Percentiles rank a stretch among this genome's conserved stretches.
These are phyloP conservation scores for Amanita muscaria DNA, from an alignment of 768 basidiomycete species.

Conservation along the genomic window DNA sequence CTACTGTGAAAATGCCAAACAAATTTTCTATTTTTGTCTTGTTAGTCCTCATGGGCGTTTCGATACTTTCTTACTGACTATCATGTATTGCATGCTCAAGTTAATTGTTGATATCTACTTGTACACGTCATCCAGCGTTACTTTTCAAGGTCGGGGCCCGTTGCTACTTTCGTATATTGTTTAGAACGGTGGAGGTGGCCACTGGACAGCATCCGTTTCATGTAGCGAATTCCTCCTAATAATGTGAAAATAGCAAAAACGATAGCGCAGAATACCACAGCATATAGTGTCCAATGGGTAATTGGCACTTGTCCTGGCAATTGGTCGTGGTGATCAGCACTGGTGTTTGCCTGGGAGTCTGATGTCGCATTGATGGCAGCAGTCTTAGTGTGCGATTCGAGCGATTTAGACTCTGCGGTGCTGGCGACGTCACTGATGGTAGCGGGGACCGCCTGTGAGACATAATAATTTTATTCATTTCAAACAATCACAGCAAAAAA, in stretches of 20 bases:
- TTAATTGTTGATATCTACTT: background rate
- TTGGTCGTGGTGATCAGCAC: no score
- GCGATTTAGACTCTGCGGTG: background rate
- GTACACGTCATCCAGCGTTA: background rate
- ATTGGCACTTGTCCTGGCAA: no score
- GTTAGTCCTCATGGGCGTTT: background rate
- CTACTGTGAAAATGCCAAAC: background rate
- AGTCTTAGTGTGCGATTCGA: no score
- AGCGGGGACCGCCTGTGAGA: slow-evolving; percentile 32
- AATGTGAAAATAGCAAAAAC: slow-evolving; percentile 37
- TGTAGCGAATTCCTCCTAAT: slow-evolving; percentile 43
- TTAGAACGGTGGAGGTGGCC: slow-evolving; percentile 9
- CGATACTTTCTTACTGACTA: background rate
- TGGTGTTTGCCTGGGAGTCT: no score
- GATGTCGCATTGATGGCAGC: no score
- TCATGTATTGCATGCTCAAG: background rate
- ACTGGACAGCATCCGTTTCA: slow-evolving; percentile 32
- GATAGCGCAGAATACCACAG: slow-evolving; percentile 27
- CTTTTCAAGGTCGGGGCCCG: background rate
- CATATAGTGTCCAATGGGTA: no score
- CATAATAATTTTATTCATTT: slow-evolving; percentile 49
- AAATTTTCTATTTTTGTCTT: background rate
- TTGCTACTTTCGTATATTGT: background rate
- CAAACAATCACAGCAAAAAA: slow-evolving; percentile 27
- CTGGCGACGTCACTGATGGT: slow-evolving; percentile 2